phyloP scores from a whole-genome alignment of 192 early-diverging fungal species.

The Powellomyces hirtus region DNA sequence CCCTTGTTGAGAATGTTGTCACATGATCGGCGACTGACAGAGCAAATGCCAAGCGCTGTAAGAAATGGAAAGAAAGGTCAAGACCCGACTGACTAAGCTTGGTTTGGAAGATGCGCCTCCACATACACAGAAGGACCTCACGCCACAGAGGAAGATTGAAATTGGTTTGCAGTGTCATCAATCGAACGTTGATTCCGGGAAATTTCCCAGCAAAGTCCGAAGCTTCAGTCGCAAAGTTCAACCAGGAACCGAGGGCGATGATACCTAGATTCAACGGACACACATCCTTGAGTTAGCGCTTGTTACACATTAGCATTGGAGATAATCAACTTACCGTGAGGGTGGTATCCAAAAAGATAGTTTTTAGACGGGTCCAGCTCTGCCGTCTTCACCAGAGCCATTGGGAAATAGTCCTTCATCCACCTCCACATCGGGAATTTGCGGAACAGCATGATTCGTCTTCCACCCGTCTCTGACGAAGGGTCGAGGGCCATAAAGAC shows the following conservation, averaged over 20 bases:
- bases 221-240: slow-evolving; percentile 81
- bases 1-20: slow-evolving; percentile 72
- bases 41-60: slow-evolving; percentile 65
- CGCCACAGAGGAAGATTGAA: slow-evolving; percentile 86
- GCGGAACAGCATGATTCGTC: slow-evolving; percentile 52
- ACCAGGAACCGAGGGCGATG: slow-evolving; percentile 77
- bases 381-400: slow-evolving; percentile 72
- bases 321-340: slow-evolving; percentile 52
- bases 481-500: slow-evolving; percentile 74
- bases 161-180: slow-evolving; percentile 80
- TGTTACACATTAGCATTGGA: too few relatives aligned
- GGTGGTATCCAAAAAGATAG: slow-evolving; percentile 93
- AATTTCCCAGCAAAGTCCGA: slow-evolving; percentile 68
- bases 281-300: too few relatives aligned
- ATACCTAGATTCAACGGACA: slow-evolving; percentile 56
- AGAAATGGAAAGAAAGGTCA: background rate
- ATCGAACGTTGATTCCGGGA: slow-evolving; percentile 73
- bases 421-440: slow-evolving; percentile 68
- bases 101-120: background rate
- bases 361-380: slow-evolving; percentile 80
- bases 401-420: slow-evolving; percentile 79
- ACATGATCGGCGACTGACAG: slow-evolving; percentile 74
- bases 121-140: slow-evolving; percentile 65
- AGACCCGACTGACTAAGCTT: background rate
- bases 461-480: slow-evolving; percentile 75